Evolutionary conservation across 2,329 filamentous ascomycete species (phyloP), one percentile per base, ranked within the genome.

Genomic region (Paradendryphiella salina): DNA sequence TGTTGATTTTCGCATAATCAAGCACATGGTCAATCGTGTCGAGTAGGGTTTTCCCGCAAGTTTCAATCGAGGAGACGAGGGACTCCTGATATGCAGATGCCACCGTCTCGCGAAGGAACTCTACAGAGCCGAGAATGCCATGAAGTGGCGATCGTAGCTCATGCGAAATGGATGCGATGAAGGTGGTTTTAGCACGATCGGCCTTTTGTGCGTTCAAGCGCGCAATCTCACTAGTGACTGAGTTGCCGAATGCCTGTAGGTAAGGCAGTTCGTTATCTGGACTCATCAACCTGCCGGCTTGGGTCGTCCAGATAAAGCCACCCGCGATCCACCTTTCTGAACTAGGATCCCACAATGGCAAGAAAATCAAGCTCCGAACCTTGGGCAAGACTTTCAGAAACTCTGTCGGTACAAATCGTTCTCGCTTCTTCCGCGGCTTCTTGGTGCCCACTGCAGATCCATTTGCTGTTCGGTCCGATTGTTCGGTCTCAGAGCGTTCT

Each of bases 131-230:
- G 0, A 86, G 69, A n/a, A 86, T 79, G 2, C 83, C 84, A 52
- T 86, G 83, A 0, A 86, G 71, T 0, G 84, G 83, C 1, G 80
- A 83, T 1, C 83, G 76, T 8, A 86, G 70, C 50, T 77, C 75
- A 46, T 77, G 75, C 1, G 68, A 73, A 28, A 77, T 74, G 4
- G 72, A 75, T 18, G 72, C 70, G 28, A 77, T 70, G 43, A 77
- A 75, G 5, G 73, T 72, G 1, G 70, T 71, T 48, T 76, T 76
- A 3, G 68, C 66, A 33, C 67, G 65, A 17, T 71, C 66, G 3
- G 66, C 61, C 36, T 63, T 67, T 35, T 65, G 64, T 2, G 64
- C 68, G 31, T 66, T 66, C 9, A 68, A 33, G 14, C 70, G 66
- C 9, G 61, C 63, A 5, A 72, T 52, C 55, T 72, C 69, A 32